A percentile compares a stretch with the other conserved stretches of the same genome.
phyloP scores from a whole-genome alignment of 1,284 basidiomycete species.

The Leccinum insolens region DNA sequence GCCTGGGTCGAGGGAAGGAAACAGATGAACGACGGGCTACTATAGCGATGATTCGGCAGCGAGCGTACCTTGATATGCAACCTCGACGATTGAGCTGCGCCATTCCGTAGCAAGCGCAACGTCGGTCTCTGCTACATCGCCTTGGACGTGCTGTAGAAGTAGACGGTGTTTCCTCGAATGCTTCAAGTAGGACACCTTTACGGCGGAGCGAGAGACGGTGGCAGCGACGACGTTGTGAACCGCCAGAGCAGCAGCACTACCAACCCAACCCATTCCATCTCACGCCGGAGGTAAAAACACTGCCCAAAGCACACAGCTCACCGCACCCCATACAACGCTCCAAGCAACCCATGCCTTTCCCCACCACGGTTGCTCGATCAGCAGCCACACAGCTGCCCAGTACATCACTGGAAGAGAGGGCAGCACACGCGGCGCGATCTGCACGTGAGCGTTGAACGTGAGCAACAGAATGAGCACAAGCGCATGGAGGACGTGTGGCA shows the following conservation, averaged over 20 bases:
- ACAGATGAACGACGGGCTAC: slow-evolving; percentile 2
- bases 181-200: slow-evolving; percentile 52
- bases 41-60: slow-evolving; percentile 2
- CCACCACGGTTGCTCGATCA: slow-evolving; percentile 48
- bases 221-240: slow-evolving; percentile 57
- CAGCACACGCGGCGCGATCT: slow-evolving; percentile 85
- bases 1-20: slow-evolving; percentile 37
- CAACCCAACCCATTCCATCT: slow-evolving; percentile 6
- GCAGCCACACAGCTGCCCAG: slow-evolving; percentile 79
- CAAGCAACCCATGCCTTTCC: slow-evolving; percentile 69
- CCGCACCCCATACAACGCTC: slow-evolving; percentile 67
- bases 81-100: slow-evolving; percentile 56
- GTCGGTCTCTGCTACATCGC: slow-evolving; percentile 42
- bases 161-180: slow-evolving; percentile 42
- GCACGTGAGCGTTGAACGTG: slow-evolving; percentile 84
- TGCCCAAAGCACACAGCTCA: slow-evolving; percentile 81
- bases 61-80: slow-evolving; percentile 64
- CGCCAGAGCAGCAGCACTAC: not conserved
- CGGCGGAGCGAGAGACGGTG: slow-evolving; percentile 36
- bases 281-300: slow-evolving; percentile 91
- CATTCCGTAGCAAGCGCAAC: slow-evolving; percentile 51
- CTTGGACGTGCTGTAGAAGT: slow-evolving; percentile 45
- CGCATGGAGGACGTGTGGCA: slow-evolving; percentile 75
- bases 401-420: slow-evolving; percentile 82
- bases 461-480: slow-evolving; percentile 62